Base-by-base conservation (phyloP, 139 green algal genomes). In the Microglena sp. region DNA sequence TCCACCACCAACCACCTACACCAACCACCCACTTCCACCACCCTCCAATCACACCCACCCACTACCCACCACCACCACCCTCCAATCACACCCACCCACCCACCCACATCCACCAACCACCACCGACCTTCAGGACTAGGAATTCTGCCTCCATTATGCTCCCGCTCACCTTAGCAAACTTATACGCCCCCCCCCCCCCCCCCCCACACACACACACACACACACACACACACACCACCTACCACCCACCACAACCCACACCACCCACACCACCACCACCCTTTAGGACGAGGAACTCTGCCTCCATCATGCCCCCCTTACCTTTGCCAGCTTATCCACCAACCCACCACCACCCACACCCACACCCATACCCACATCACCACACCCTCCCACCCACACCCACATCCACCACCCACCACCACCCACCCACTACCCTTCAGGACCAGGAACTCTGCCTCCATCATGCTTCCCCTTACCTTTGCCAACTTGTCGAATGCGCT, bases 391-490 rank as follows among this genome's bases (percentile, higher is more conserved):
- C 40, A 50, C 18, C 11, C 40, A 50, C 40, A 50, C 18, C 15
- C 40, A 50, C 40, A 50, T 18, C 18, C 40, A 50, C n/a, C 40
- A 50, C 40, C 11, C 40, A 50, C 40, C 18, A 24, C 11, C 40
- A 50, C 40, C 11, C 40, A 50, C 40, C 11, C 40, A 50, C 40
- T 24, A 11, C 11, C 40, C 40, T 68, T 90, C 31, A 64, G 62
- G n/a, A 84, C 70, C 6, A 76, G 79, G 63, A 82, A 67, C 72
- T 72, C 67, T 0, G 46, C 73, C 8, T 77, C 78, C 44, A 76
- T 90, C n/a, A 70, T 87, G 63, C 64, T 78, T 43, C 75, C 80
- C 2, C 64, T 88, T 6, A 65, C 58, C 22, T 8, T 65, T 26
- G 53, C 32, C 22, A 65, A 50, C 22, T 34, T 65, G 31, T 4